These are phyloP conservation scores for Davidsoniella virescens DNA, from an alignment of 2,329 filamentous ascomycete genomes.

Conservation along the genomic window DNA sequence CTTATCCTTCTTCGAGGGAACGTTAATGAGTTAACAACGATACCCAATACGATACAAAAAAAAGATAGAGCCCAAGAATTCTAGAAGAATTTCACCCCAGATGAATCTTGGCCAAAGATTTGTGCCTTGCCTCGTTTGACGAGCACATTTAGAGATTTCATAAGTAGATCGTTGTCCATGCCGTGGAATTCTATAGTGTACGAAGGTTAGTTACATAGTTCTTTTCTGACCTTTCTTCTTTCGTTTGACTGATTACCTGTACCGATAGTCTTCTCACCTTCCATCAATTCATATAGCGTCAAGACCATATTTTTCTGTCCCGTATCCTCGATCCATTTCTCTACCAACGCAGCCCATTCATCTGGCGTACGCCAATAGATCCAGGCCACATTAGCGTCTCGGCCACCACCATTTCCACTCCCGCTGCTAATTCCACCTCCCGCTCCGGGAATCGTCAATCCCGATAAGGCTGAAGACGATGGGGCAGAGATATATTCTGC, in stretches of 20 bases:
- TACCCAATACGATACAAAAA: too few species aligned
- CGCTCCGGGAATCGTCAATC: conserved; percentile 16
- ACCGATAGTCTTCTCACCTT: conserved; percentile 64
- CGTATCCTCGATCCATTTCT: conserved; percentile 71
- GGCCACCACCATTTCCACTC: conserved; percentile 22
- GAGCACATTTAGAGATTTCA: conserved; percentile 61
- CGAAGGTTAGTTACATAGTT: background rate
- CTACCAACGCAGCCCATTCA: conserved; percentile 73
- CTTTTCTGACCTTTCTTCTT: too few species aligned
- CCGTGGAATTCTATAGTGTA: conserved; percentile 54
- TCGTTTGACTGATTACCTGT: conserved; percentile 34
- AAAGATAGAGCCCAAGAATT: conserved; percentile 26
- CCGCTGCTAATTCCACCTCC: conserved; percentile 20
- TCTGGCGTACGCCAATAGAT: conserved; percentile 76
- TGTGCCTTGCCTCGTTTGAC: conserved; percentile 87
- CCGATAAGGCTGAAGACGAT: conserved; percentile 4
- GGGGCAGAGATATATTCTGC: conserved; percentile 44
- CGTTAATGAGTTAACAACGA: too few species aligned
- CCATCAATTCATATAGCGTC: conserved; percentile 78
- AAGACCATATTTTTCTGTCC: conserved; percentile 78
- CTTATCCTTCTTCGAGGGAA: background rate
- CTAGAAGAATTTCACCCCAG: conserved; percentile 86
- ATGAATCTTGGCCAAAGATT: conserved; percentile 74
- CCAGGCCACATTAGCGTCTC: conserved; percentile 33
- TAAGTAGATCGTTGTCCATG: conserved; percentile 70